Evolutionary conservation across 768 basidiomycete genomes (phyloP), one percentile per base, ranked within the genome.

Genomic region (Pulveroboletus sp.): DNA sequence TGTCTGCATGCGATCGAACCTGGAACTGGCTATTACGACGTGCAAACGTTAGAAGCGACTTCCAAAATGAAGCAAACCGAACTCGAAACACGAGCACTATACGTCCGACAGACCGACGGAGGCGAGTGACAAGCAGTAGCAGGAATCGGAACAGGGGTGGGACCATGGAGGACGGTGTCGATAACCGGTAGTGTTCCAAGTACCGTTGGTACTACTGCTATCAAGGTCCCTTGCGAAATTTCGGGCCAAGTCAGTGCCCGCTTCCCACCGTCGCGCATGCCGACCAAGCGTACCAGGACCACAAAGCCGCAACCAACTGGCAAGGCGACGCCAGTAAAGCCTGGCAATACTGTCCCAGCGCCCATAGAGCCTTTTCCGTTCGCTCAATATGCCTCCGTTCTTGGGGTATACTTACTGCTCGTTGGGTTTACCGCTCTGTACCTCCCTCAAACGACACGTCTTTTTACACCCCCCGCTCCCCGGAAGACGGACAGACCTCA

Each of bases 391-490:
- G 76, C 78, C 49, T 83, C 86, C 28, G 68, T 81, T 24, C 79
- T 88, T 18, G 82, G 81, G 39, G 82, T 89, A 7, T 84, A 86
- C 61, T 74, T 79, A 1, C 73, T 78, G 14, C 79, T 90, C 8
- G 74, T 89, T 54, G 68, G 71, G 3, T 90, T 89, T 65, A 73
- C 76, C 11, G 79, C 79, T 1, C 72, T 91, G 46, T 83, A 80
- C 63, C 73, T 91, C n/a, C 89, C 89, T n/a, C 78, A 77, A 43
- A 79, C 76, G 15, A 71, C 74, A 3, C 70, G 73, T 39, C 61
- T 81, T 24, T 70, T 74, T 50, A 69, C 67, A 11, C 59, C 73
- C n/a, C 66, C 68, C 28, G 60, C 59, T 3, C 61, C 66, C 9
- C 53, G 58, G 43, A 58, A 67, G 60, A 66, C 64, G 6, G 85